Conservation (phyloP, 331 rosid species). For the Arachis monticola region DNA sequence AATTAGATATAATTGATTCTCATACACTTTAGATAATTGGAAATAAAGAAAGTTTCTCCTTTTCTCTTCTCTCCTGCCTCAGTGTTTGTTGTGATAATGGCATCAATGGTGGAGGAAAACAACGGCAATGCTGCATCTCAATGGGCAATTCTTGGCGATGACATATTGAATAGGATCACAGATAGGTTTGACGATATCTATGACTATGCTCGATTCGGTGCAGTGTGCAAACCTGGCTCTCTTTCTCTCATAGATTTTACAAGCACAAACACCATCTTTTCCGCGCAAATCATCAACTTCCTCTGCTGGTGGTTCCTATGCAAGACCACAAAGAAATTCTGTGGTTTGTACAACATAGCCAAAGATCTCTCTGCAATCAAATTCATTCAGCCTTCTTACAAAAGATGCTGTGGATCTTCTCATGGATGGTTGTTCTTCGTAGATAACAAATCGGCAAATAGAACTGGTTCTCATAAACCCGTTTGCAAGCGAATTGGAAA, state of each 20-base stretch:
- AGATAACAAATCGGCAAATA: background rate
- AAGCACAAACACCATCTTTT: background rate
- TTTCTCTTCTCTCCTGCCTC: too few species aligned
- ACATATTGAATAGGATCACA: background rate
- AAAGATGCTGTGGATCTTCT: background rate
- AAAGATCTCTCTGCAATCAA: background rate
- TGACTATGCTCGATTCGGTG: slow-evolving; percentile 1
- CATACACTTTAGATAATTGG: too few species aligned
- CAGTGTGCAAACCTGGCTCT: slow-evolving; percentile 3
- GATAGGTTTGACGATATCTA: background rate
- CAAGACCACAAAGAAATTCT: background rate
- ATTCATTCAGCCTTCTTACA: background rate
- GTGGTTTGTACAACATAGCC: background rate
- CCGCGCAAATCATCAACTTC: background rate
- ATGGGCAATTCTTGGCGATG: background rate
- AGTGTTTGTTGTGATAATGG: too few species aligned
- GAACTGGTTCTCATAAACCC: slow-evolving; percentile 2
- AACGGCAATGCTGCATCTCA: too few species aligned
- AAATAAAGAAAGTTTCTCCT: too few species aligned
- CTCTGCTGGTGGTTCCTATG: background rate
- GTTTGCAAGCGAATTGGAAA: background rate
- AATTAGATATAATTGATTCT: too few species aligned
- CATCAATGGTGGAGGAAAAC: too few species aligned
- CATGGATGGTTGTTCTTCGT: slow-evolving; percentile 6
- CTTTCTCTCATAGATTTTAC: background rate